Evolutionary conservation across 2,329 filamentous ascomycete species (phyloP).

Genomic region (Mariannaea sp.): DNA sequence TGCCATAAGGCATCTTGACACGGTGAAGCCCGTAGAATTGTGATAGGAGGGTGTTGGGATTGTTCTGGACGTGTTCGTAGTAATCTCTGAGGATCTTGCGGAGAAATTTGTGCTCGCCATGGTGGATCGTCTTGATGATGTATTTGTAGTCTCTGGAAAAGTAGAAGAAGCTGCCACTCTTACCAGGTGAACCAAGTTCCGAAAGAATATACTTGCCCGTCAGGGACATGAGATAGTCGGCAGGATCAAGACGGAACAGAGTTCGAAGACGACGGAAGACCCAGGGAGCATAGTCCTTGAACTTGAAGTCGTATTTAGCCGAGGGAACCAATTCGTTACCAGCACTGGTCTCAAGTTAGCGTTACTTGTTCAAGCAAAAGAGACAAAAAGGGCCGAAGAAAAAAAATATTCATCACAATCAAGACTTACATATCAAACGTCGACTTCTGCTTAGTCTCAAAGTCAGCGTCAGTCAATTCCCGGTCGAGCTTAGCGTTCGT

Average conservation of each 20-base stretch:
- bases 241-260: slow-evolving; percentile 89
- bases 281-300: slow-evolving; percentile 99
- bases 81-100: slow-evolving; percentile 87
- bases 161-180: slow-evolving; percentile 99
- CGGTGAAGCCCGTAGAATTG: slow-evolving; percentile 97
- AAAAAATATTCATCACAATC: no score
- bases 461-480: slow-evolving; percentile 87
- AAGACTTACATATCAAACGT: slow-evolving; percentile 98
- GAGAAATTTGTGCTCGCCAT: slow-evolving; percentile 87
- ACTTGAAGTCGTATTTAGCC: slow-evolving; percentile 99
- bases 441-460: slow-evolving; percentile 93
- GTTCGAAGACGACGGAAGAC: slow-evolving; percentile 91
- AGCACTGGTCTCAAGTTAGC: slow-evolving; percentile 62
- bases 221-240: slow-evolving; percentile 96
- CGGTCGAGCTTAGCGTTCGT: slow-evolving; percentile 97
- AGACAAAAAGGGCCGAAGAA: no score
- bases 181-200: slow-evolving; percentile 93
- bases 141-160: slow-evolving; percentile 99
- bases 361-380: not conserved
- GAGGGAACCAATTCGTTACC: slow-evolving; percentile 97
- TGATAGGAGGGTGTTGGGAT: slow-evolving; percentile 94
- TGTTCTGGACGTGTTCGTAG: slow-evolving; percentile 87
- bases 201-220: slow-evolving; percentile 99
- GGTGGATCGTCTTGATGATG: slow-evolving; percentile 99
- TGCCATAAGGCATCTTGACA: slow-evolving; percentile 96